These are phyloP conservation scores for Malassezia obtusa DNA, from an alignment of 1,284 basidiomycete genomes.

Conservation along the genomic window DNA sequence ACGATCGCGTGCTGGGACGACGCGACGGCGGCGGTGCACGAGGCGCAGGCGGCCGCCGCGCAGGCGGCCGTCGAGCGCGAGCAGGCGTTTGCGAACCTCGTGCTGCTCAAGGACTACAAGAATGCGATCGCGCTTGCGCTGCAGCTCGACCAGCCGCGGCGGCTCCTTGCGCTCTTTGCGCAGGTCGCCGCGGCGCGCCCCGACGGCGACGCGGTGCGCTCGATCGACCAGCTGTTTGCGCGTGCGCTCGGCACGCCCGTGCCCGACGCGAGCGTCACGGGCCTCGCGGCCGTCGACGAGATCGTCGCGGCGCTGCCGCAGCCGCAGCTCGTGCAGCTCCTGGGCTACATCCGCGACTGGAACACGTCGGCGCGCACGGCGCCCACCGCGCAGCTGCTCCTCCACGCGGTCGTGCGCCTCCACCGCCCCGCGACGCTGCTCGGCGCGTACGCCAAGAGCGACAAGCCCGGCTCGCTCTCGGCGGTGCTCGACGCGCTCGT, in stretches of 20 bases:
- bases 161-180: slow-evolving; percentile 69
- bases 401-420: slow-evolving; percentile 71
- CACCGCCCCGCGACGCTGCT: slow-evolving; percentile 64
- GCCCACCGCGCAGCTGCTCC: slow-evolving; percentile 70
- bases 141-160: slow-evolving; percentile 81
- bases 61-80: slow-evolving; percentile 54
- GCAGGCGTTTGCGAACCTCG: slow-evolving; percentile 86
- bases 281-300: slow-evolving; percentile 43
- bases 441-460: slow-evolving; percentile 56
- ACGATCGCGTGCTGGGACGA: slow-evolving; percentile 89
- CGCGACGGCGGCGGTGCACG: slow-evolving; percentile 67
- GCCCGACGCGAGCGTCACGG: slow-evolving; percentile 30
- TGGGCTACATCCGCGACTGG: slow-evolving; percentile 80
- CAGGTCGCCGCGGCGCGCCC: slow-evolving; percentile 23
- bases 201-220: slow-evolving; percentile 18
- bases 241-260: slow-evolving; percentile 13
- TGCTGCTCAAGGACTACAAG: slow-evolving; percentile 77
- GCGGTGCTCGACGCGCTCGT: slow-evolving; percentile 75
- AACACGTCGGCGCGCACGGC: slow-evolving; percentile 81
- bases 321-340: slow-evolving; percentile 67
- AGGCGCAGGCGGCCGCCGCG: slow-evolving; percentile 50
- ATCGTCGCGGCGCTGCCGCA: slow-evolving; percentile 65
- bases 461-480: slow-evolving; percentile 19
- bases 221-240: slow-evolving; percentile 17
- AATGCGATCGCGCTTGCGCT: slow-evolving; percentile 83